Percentiles rank a stretch among this genome's conserved stretches.
Evolutionary conservation across 306 rosid genomes (phyloP).

Genomic region (Malus orientalis): DNA sequence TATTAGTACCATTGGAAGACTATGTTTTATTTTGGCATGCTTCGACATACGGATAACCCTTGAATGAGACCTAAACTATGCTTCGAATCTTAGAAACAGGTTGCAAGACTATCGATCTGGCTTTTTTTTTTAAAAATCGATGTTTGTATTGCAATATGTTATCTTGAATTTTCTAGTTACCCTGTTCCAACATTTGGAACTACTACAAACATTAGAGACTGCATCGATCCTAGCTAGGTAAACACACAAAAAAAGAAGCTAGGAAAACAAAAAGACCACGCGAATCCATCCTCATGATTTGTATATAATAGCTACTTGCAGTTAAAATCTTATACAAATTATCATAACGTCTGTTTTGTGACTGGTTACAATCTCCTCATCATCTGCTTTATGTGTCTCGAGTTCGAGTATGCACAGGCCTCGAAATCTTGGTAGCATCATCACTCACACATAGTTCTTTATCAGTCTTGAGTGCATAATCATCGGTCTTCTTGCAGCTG

Average conservation of each 20-base stretch:
- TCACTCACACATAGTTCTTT: background rate
- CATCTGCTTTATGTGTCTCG: background rate
- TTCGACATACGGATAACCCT: too few relatives aligned
- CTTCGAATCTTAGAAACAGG: too few relatives aligned
- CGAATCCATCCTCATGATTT: conserved; percentile 10
- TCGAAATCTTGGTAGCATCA: background rate
- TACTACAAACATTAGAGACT: background rate
- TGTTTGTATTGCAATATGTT: background rate
- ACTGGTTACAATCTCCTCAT: conserved; percentile 3
- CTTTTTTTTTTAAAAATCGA: background rate
- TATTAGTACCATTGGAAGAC: too few relatives aligned
- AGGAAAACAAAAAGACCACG: background rate
- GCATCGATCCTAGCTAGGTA: background rate
- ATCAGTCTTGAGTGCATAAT: background rate
- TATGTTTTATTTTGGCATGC: background rate
- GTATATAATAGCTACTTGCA: background rate
- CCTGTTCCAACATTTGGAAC: background rate
- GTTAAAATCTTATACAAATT: background rate
- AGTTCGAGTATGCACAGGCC: background rate
- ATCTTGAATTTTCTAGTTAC: background rate
- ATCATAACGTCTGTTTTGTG: background rate
- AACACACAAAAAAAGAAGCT: background rate
- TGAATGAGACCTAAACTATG: too few relatives aligned
- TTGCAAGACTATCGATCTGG: background rate
- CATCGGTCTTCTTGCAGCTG: conserved; percentile 1